Conservation (phyloP, 768 basidiomycete genomes). For the Auricularia auricula-judae region DNA sequence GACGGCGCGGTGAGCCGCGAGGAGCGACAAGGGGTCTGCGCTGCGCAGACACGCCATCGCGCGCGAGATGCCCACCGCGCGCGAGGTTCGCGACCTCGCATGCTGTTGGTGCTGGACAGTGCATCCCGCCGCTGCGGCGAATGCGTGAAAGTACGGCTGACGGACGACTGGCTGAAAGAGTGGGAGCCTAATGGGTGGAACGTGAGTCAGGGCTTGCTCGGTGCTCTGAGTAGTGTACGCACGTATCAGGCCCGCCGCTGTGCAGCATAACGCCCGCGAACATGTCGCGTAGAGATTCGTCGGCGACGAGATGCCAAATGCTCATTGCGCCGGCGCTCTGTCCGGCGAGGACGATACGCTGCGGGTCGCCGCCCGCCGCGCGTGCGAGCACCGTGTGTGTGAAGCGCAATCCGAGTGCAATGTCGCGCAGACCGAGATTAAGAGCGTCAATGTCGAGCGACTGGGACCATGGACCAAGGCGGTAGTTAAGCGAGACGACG, state of each 20-base stretch:
- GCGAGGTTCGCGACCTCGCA: background rate
- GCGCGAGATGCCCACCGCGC: background rate
- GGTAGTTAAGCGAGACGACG: slow-evolving; percentile 40
- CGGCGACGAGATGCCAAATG: slow-evolving; percentile 29
- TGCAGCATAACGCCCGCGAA: slow-evolving; percentile 10
- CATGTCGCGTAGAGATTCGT: slow-evolving; percentile 19
- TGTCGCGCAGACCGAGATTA: slow-evolving; percentile 36
- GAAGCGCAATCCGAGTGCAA: slow-evolving; percentile 22
- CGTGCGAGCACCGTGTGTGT: slow-evolving; percentile 17
- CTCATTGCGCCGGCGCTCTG: slow-evolving; percentile 44
- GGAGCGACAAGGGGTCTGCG: background rate
- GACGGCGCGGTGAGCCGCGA: background rate
- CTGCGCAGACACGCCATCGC: background rate
- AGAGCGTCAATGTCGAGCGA: slow-evolving; percentile 27
- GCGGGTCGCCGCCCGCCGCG: slow-evolving; percentile 19
- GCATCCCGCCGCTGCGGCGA: slow-evolving; percentile 20
- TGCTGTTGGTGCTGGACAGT: background rate
- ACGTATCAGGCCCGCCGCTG: background rate
- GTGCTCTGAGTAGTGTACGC: background rate
- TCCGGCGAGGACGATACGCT: slow-evolving; percentile 35
- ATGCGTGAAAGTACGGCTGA: slow-evolving; percentile 27
- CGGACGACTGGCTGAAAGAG: slow-evolving; percentile 21
- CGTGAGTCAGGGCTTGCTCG: slow-evolving; percentile 31
- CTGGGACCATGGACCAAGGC: slow-evolving; percentile 33
- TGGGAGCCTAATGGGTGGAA: slow-evolving; percentile 16